phyloP scores from a whole-genome alignment of 495 filamentous ascomycete genomes.

The Penicillium lividum region DNA sequence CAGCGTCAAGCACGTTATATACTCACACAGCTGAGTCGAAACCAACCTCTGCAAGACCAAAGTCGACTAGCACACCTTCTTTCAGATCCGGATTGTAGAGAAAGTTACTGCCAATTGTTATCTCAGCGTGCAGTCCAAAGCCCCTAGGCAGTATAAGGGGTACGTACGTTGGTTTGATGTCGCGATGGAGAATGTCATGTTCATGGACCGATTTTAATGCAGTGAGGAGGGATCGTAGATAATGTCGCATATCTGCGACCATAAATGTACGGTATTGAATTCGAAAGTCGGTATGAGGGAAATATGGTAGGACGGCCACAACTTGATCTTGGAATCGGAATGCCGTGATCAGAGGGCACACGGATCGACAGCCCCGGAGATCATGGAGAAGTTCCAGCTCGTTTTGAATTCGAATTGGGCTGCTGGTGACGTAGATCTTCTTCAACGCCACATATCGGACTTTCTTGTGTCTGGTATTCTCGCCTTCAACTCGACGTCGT shows the following conservation, averaged over 20 bases:
- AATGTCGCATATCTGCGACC: slow-evolving; percentile 79
- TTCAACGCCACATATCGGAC: slow-evolving; percentile 92
- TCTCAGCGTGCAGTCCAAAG: slow-evolving; percentile 16
- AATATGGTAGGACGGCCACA: slow-evolving; percentile 90
- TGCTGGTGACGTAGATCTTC: slow-evolving; percentile 98
- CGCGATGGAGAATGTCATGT: slow-evolving; percentile 84
- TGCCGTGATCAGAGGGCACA: slow-evolving; percentile 94
- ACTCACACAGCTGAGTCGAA: not conserved
- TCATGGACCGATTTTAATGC: slow-evolving; percentile 82
- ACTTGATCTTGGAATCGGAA: slow-evolving; percentile 95
- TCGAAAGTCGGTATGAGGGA: slow-evolving; percentile 92
- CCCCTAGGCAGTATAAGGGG: not conserved
- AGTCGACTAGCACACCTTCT: slow-evolving; percentile 92
- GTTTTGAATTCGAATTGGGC: slow-evolving; percentile 89
- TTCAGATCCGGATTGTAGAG: slow-evolving; percentile 82
- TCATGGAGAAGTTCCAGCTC: slow-evolving; percentile 96
- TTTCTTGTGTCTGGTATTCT: slow-evolving; percentile 36
- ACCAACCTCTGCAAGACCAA: slow-evolving; percentile 81
- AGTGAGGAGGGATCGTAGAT: slow-evolving; percentile 84
- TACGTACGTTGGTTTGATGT: slow-evolving; percentile 92
- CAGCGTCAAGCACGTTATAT: slow-evolving; percentile 1
- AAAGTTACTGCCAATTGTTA: slow-evolving; percentile 64
- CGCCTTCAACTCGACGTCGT: slow-evolving; percentile 38
- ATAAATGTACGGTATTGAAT: slow-evolving; percentile 90
- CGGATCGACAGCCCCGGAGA: slow-evolving; percentile 73